phyloP scores from a whole-genome alignment of 306 rosid species.

The Hylodesmum podocarpum region DNA sequence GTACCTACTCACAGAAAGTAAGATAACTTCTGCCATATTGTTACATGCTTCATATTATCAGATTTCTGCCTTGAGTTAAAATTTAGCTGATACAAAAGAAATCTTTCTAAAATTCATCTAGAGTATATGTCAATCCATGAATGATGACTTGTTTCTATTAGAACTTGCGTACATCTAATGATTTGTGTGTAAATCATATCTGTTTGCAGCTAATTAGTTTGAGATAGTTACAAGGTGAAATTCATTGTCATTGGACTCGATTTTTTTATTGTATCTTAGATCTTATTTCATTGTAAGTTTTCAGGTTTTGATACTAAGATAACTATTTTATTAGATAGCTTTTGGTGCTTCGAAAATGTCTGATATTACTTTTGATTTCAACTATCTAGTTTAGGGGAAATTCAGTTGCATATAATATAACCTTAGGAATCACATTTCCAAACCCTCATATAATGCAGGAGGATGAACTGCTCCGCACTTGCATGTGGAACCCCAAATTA shows the following conservation, averaged over 20 bases:
- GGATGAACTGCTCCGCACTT: conserved; percentile 86
- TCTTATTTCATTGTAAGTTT: background rate
- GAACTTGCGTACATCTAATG: background rate
- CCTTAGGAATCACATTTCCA: background rate
- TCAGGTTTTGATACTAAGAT: background rate
- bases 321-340: background rate
- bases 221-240: background rate
- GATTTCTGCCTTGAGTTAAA: background rate
- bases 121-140: background rate
- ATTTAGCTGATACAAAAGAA: background rate
- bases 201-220: background rate
- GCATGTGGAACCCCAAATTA: conserved; percentile 99
- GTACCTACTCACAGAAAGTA: conserved; percentile 75
- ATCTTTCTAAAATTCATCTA: background rate
- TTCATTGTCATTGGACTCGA: background rate
- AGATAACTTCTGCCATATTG: conserved; percentile 18
- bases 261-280: background rate
- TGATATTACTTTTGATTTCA: background rate
- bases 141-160: background rate
- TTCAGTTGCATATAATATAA: background rate
- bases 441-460: conserved; percentile 49
- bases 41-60: background rate
- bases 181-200: background rate
- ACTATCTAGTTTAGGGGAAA: background rate
- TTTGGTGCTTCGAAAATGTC: background rate